These are phyloP conservation scores for Pochonia chlamydosporia DNA, from an alignment of 2,329 filamentous ascomycete species.

Conservation along the genomic window DNA sequence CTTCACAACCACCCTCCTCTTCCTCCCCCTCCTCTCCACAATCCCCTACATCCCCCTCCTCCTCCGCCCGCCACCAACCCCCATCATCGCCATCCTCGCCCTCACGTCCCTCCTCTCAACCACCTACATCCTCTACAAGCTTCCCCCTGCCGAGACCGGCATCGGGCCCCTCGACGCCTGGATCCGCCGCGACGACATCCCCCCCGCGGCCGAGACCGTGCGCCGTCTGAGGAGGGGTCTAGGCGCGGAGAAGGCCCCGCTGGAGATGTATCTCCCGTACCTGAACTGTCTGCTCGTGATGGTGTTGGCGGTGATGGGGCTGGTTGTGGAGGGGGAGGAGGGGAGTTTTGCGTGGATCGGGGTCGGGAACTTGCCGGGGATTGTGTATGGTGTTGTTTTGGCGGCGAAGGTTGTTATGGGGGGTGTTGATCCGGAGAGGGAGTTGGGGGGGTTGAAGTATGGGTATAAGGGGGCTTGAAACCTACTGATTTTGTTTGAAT, in stretches of 20 bases:
- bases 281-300: conserved; percentile 53
- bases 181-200: conserved; percentile 20
- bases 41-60: conserved; percentile 44
- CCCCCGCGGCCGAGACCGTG: conserved; percentile 9
- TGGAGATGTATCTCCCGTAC: conserved; percentile 53
- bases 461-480: conserved; percentile 59
- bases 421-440: conserved; percentile 61
- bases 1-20: conserved; percentile 52
- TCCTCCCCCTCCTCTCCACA: conserved; percentile 50
- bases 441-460: conserved; percentile 58
- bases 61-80: conserved; percentile 23
- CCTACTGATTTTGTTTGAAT: background rate
- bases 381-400: conserved; percentile 57
- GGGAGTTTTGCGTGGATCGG: conserved; percentile 32
- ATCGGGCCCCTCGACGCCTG: conserved; percentile 43
- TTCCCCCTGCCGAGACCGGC: conserved; percentile 51
- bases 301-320: conserved; percentile 43
- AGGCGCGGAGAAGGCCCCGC: conserved; percentile 30
- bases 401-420: conserved; percentile 61
- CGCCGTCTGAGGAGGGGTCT: conserved; percentile 11
- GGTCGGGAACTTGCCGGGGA: conserved; percentile 45
- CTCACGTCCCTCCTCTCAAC: conserved; percentile 60
- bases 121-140: conserved; percentile 52
- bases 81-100: conserved; percentile 47
- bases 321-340: conserved; percentile 28